Base-by-base conservation (phyloP, 202 grass and related monocot genomes). In the Musa balbisiana region DNA sequence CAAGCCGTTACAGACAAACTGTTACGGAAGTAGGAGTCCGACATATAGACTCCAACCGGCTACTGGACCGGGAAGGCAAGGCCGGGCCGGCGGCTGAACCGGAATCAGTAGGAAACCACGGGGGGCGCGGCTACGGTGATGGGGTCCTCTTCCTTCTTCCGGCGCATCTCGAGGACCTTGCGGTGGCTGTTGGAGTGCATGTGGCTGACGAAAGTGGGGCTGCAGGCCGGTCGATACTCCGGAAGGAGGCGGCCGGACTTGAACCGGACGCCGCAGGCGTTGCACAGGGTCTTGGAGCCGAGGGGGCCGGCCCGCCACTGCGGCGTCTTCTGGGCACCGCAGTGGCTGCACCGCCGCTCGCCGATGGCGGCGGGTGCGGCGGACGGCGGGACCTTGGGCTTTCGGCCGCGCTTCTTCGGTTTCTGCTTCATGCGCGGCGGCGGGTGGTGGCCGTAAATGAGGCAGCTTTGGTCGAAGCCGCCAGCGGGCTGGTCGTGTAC, bases 121-220 rank as follows among this genome's bases (percentile, higher is more conserved):
- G 86, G 81, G 23, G 81, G 89, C 10, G 78, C 71, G 2, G 82
- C 69, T 51, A 81, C 19, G 51, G 53, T 0, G 17, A 85, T 33
- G 1, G 82, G 17, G 60, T 74, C 54, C 27, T 51, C 8, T 16
- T 92, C 94, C 77, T 88, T 97, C 79, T 97, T 87, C 82, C 90
- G 90, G 62, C 94, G 79, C 90, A 98, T 93, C 88, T 98, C 94
- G 14, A 98, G 90, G 62, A 98, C 94, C 80, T 91, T 98, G 52
- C 90, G 84, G 79, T 98, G 94, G 73, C 90, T 93, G 89, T 91
- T 98, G 67, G 94, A 98, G 85, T 98, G 94, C 73, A 98, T 52
- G 76, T 16, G 72, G 80, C 78, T 79, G 49, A 83, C 81, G 76
- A 85, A 98, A 2, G 94, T 93, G 0, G 93, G 93, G 86, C 93